phyloP scores from a whole-genome alignment of 2,329 filamentous ascomycete genomes.

The Truncatella angustata region DNA sequence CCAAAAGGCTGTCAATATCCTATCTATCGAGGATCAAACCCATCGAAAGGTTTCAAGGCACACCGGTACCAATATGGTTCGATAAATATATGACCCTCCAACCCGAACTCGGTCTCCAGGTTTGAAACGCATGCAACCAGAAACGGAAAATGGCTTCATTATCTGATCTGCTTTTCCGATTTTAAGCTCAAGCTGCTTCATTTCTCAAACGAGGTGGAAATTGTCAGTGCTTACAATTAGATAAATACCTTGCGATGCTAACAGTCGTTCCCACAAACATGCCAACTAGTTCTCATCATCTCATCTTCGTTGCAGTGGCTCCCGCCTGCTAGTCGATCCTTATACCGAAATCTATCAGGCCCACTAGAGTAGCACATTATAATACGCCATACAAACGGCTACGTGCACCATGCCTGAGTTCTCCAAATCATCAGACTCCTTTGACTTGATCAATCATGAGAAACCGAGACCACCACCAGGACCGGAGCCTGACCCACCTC shows the following conservation, averaged over 20 bases:
- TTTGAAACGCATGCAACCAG: too few species aligned
- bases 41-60: too few species aligned
- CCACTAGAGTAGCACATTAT: neutral
- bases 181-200: too few species aligned
- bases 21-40: too few species aligned
- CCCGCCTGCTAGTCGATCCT: neutral
- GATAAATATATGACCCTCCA: too few species aligned
- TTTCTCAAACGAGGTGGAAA: neutral
- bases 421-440: neutral
- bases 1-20: too few species aligned
- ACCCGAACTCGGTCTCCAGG: too few species aligned
- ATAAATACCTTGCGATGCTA: neutral
- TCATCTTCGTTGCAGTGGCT: neutral
- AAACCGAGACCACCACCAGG: slow-evolving; percentile 28
- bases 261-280: neutral
- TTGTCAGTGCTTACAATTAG: slow-evolving; percentile 1
- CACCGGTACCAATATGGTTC: too few species aligned
- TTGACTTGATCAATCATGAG: slow-evolving; percentile 9
- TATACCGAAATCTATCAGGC: neutral
- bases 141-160: too few species aligned
- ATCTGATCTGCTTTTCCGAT: too few species aligned
- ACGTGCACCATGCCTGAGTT: neutral
- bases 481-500: slow-evolving; percentile 29
- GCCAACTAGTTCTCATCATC: neutral
- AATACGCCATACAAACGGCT: too few species aligned